Percentiles rank a stretch among this genome's conserved stretches.
Evolutionary conservation across 1,139 yeast species (phyloP).

Genomic region (Trichomonascaceae sp.): DNA sequence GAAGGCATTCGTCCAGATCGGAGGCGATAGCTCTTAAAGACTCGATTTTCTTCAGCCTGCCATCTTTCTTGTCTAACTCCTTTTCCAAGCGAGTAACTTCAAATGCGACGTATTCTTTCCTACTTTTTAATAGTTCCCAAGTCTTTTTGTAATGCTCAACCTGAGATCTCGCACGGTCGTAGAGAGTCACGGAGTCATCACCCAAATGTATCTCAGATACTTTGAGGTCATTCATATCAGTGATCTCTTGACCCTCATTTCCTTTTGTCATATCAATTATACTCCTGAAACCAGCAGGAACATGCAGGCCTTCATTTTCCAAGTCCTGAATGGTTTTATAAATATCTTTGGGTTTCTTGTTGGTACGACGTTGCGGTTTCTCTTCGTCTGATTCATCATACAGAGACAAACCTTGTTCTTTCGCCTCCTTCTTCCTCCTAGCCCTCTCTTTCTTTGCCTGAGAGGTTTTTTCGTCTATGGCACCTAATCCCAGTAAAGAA

Average conservation of each 20-base stretch:
- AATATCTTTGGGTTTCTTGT: slow-evolving; percentile 20
- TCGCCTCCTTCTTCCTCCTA: slow-evolving; percentile 14
- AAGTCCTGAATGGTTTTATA: slow-evolving; percentile 38
- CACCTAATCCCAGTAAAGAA: slow-evolving; percentile 64
- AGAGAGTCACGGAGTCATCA: slow-evolving; percentile 13
- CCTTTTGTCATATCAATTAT: slow-evolving; percentile 30
- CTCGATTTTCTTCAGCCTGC: slow-evolving; percentile 15
- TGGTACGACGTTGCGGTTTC: slow-evolving; percentile 1
- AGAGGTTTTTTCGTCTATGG: slow-evolving; percentile 38
- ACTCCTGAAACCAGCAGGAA: slow-evolving; percentile 34
- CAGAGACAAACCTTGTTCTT: slow-evolving; percentile 21
- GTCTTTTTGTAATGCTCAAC: slow-evolving; percentile 23
- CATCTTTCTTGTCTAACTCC: slow-evolving; percentile 18
- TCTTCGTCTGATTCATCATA: neutral
- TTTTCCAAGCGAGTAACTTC: slow-evolving; percentile 20
- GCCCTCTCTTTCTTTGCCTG: slow-evolving; percentile 18
- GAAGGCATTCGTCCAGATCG: neutral
- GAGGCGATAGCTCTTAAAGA: slow-evolving; percentile 10
- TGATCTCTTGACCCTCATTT: slow-evolving; percentile 12
- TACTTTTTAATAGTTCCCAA: slow-evolving; percentile 26
- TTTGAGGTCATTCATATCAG: slow-evolving; percentile 15
- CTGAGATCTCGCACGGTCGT: slow-evolving; percentile 26
- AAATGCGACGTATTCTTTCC: slow-evolving; percentile 20
- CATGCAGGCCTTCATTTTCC: slow-evolving; percentile 33
- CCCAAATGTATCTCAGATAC: slow-evolving; percentile 8